Conservation (phyloP, 768 basidiomycete genomes). For the Termitomyces sp. region DNA sequence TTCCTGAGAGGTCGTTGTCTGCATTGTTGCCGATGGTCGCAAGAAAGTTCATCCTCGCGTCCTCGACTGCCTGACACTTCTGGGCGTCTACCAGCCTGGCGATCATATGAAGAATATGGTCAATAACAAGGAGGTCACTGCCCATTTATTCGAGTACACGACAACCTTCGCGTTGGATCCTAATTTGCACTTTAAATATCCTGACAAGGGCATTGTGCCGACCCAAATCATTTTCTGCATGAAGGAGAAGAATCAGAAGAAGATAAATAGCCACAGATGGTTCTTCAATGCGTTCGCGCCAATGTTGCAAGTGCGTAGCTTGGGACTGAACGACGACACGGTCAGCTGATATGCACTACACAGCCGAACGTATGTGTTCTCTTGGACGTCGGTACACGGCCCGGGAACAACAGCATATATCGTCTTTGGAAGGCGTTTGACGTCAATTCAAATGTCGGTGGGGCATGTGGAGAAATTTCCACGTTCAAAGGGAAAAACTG, state of each 20-base stretch:
- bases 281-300: constrained; percentile 93
- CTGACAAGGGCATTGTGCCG: constrained; percentile 90
- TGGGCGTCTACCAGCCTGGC: constrained; percentile 81
- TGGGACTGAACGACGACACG: not conserved
- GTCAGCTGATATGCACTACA: not conserved
- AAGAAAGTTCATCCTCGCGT: constrained; percentile 79
- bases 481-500: constrained; percentile 89
- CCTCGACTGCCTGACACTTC: constrained; percentile 82
- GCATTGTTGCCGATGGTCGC: constrained; percentile 86
- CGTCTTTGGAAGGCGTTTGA: constrained; percentile 95
- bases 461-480: constrained; percentile 96
- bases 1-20: constrained; percentile 70
- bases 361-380: constrained; percentile 90
- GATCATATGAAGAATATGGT: constrained; percentile 53
- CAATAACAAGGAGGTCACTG: constrained; percentile 58
- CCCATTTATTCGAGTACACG: constrained; percentile 78
- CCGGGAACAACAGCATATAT: constrained; percentile 84
- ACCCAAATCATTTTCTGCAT: constrained; percentile 91
- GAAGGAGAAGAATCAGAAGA: constrained; percentile 94
- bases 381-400: constrained; percentile 91
- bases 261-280: constrained; percentile 96
- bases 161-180: constrained; percentile 76
- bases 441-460: constrained; percentile 86
- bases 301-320: constrained; percentile 60
- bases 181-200: constrained; percentile 78